Base-by-base conservation (phyloP, 2,329 filamentous ascomycete species). In the Aureobasidium sp. region DNA sequence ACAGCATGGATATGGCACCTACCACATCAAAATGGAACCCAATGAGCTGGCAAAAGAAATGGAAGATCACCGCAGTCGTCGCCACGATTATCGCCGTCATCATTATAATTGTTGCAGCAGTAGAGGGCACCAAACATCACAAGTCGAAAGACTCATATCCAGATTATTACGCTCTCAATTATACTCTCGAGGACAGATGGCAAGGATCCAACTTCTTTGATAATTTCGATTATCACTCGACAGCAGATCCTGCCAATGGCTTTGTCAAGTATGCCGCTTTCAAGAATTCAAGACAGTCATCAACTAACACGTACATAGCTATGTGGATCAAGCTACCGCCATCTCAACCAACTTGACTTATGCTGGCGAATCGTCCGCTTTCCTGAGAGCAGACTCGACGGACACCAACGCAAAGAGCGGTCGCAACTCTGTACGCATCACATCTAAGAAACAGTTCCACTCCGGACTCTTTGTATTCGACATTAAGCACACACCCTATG, bases 381-480 rank as follows among this genome's bases (percentile, higher is more conserved):
- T 72, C 2, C 47, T 71, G 13, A 63, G 65, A 26, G 69, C 71
- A 9, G 70, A 71, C 53, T 70, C 68, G 3, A 66, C 65, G 3
- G 66, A 68, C 7, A 67, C 65, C 3, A 65, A 70, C 32, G 68
- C 68, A 41, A 63, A 59, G 53, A 69, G 79, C 0, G 85, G 85
- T 53, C 84, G 85, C 26, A 83, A 83, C 72, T 87, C 84, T 0
- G 84, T 87, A 15, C 84, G 85, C 15, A 75, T 87, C 62, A 79
- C 83, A 64, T 87, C 85, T 39, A 85, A 83, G 69, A 76, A 72
- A 48, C 81, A 81, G 48, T 88, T 87, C 72, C 72, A 84, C 68
- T 73, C 70, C n/a, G 86, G 85, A 0, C 80, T 88, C n/a, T 88
- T 87, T 73, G 75, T 88, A 68, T 88, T 88, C 68, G 84, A 88